These are phyloP conservation scores for Lactarius deliciosus DNA, from an alignment of 768 basidiomycete species.

Conservation along the genomic window DNA sequence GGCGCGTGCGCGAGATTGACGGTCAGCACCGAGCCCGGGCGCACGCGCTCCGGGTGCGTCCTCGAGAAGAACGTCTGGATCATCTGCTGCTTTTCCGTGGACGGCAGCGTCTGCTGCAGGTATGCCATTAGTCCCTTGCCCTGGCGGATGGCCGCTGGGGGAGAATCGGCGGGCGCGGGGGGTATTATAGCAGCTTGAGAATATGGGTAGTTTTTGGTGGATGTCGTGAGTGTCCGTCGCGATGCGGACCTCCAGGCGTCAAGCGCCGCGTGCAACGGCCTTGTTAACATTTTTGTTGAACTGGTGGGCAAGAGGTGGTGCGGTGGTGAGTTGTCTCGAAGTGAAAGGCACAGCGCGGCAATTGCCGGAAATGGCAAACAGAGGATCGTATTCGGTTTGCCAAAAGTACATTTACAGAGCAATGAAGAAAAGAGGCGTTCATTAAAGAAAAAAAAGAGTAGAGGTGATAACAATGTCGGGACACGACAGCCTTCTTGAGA, in stretches of 20 bases:
- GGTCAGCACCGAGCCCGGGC: conserved; percentile 84
- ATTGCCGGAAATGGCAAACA: conserved; percentile 12
- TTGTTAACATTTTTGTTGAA: conserved; percentile 21
- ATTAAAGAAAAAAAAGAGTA: conserved; percentile 14
- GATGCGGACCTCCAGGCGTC: conserved; percentile 8
- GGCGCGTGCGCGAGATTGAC: conserved; percentile 77
- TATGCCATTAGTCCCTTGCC: conserved; percentile 82
- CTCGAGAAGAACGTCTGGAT: conserved; percentile 71
- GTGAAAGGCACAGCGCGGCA: background rate
- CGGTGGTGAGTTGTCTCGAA: background rate
- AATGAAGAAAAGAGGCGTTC: conserved; percentile 7
- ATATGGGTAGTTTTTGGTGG: conserved; percentile 56
- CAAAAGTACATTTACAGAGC: conserved; percentile 7
- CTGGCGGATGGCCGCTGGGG: conserved; percentile 48
- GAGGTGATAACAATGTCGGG: conserved; percentile 5
- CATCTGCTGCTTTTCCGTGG: conserved; percentile 67
- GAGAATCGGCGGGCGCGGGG: conserved; percentile 44
- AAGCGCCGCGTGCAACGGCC: conserved; percentile 6
- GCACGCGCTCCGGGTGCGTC: conserved; percentile 62
- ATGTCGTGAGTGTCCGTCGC: conserved; percentile 13
- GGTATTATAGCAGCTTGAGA: conserved; percentile 64
- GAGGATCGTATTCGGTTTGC: background rate
- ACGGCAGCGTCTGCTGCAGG: conserved; percentile 61
- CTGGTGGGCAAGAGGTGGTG: background rate
- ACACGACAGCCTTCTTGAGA: conserved; percentile 18